These are phyloP conservation scores for Phytopythium chamaehyphon DNA, from an alignment of 352 stramenopile genomes.

Conservation along the genomic window DNA sequence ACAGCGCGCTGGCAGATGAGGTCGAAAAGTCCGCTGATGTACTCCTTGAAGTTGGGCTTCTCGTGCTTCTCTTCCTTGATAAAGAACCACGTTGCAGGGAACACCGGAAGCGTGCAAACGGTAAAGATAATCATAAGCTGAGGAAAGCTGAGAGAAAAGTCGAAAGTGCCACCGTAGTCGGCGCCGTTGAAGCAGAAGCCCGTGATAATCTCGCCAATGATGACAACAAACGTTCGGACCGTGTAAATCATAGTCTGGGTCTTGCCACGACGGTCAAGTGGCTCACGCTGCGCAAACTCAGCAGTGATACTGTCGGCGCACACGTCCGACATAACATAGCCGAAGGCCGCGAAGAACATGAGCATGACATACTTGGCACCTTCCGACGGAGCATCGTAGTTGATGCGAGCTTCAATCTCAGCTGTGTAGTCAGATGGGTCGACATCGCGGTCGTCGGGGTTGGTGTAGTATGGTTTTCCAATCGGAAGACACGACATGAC, in stretches of 20 bases:
- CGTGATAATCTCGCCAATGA: constrained; percentile 35
- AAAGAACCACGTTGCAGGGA: constrained; percentile 35
- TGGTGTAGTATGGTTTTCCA: constrained; percentile 51
- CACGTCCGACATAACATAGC: constrained; percentile 76
- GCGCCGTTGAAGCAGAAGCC: constrained; percentile 52
- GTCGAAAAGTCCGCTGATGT: constrained; percentile 27
- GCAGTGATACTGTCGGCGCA: constrained; percentile 59
- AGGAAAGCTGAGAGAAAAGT: constrained; percentile 23
- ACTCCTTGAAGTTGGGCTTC: constrained; percentile 22
- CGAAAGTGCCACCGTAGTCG: constrained; percentile 20
- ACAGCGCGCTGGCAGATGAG: constrained; percentile 21
- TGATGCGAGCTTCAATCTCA: constrained; percentile 31
- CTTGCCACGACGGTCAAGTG: constrained; percentile 38
- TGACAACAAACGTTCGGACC: constrained; percentile 27
- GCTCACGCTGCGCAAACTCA: constrained; percentile 53
- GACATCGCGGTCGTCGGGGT: constrained; percentile 18
- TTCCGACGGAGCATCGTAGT: constrained; percentile 27
- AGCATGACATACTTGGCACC: constrained; percentile 53
- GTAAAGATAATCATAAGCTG: constrained; percentile 43
- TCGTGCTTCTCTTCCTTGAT: constrained; percentile 34
- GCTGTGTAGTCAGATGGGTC: constrained; percentile 20
- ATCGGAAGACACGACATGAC: constrained; percentile 40
- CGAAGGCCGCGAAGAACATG: constrained; percentile 64
- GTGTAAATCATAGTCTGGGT: constrained; percentile 9
- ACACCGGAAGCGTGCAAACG: constrained; percentile 13